phyloP scores from a whole-genome alignment of 305 asterid genomes.

The Rubia tinctorum region DNA sequence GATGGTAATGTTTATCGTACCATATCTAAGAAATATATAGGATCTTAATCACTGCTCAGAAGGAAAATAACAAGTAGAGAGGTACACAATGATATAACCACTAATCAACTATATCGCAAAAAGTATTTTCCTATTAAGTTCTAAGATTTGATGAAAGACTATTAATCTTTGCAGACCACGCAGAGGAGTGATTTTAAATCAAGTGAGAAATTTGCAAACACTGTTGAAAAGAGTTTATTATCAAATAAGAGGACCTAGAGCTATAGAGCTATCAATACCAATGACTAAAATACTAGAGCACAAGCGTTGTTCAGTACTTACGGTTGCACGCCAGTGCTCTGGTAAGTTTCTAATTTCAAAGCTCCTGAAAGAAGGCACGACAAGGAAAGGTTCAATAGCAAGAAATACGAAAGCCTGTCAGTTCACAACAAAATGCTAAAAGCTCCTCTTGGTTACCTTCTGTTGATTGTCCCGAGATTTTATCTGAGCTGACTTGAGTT shows the following conservation, averaged over 20 bases:
- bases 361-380: slow-evolving; percentile 3
- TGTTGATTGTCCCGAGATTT: slow-evolving; percentile 10
- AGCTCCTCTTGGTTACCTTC: slow-evolving; percentile 3
- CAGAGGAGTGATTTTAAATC: too few relatives aligned
- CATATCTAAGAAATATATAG: too few relatives aligned
- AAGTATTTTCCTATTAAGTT: too few relatives aligned
- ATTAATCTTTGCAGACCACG: too few relatives aligned
- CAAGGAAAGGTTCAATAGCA: background rate
- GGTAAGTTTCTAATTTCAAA: slow-evolving; percentile 1
- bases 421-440: background rate
- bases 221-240: too few relatives aligned
- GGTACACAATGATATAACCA: too few relatives aligned
- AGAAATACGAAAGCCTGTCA: background rate
- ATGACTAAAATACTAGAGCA: background rate
- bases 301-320: slow-evolving; percentile 4
- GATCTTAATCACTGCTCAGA: too few relatives aligned
- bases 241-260: background rate
- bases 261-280: background rate
- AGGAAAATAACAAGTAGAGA: too few relatives aligned
- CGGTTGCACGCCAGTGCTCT: background rate
- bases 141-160: too few relatives aligned
- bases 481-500: background rate
- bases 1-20: too few relatives aligned
- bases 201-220: background rate
- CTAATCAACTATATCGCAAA: too few relatives aligned